Conservation (phyloP, 441 rosid species). For the Francoa sonchifolia region DNA sequence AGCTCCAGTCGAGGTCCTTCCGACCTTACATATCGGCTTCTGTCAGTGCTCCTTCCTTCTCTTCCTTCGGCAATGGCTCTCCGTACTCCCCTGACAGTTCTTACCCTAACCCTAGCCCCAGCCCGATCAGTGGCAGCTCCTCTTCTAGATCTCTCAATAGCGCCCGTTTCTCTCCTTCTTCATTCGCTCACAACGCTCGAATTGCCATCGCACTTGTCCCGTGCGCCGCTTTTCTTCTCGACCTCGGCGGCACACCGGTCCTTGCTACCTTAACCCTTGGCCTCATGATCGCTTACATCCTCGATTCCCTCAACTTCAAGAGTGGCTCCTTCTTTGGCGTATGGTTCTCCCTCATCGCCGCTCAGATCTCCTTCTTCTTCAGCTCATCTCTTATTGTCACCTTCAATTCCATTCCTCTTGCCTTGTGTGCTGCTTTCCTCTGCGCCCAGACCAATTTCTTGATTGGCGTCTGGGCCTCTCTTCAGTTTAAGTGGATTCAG, state of each 20-base stretch:
- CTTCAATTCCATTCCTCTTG: slow-evolving; percentile 55
- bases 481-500: slow-evolving; percentile 94
- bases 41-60: slow-evolving; percentile 36
- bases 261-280: slow-evolving; percentile 61
- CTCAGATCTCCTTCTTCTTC: slow-evolving; percentile 92
- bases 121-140: too few species aligned
- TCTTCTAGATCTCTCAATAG: slow-evolving; percentile 47
- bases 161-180: slow-evolving; percentile 67
- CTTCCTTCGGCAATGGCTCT: slow-evolving; percentile 28
- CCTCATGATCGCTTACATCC: slow-evolving; percentile 76
- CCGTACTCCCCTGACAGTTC: slow-evolving; percentile 33
- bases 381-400: slow-evolving; percentile 42
- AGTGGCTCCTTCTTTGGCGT: slow-evolving; percentile 66
- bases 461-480: slow-evolving; percentile 83
- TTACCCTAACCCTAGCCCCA: slow-evolving; percentile 20
- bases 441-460: slow-evolving; percentile 64
- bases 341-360: slow-evolving; percentile 61
- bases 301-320: slow-evolving; percentile 76
- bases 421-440: slow-evolving; percentile 49
- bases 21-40: slow-evolving; percentile 70
- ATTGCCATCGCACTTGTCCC: slow-evolving; percentile 73
- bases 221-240: slow-evolving; percentile 75
- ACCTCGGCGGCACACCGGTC: slow-evolving; percentile 84
- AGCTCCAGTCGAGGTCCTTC: slow-evolving; percentile 60
- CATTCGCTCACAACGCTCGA: slow-evolving; percentile 63